These are phyloP conservation scores for Penicillium sp. DNA, from an alignment of 2,329 filamentous ascomycete genomes.

Conservation along the genomic window DNA sequence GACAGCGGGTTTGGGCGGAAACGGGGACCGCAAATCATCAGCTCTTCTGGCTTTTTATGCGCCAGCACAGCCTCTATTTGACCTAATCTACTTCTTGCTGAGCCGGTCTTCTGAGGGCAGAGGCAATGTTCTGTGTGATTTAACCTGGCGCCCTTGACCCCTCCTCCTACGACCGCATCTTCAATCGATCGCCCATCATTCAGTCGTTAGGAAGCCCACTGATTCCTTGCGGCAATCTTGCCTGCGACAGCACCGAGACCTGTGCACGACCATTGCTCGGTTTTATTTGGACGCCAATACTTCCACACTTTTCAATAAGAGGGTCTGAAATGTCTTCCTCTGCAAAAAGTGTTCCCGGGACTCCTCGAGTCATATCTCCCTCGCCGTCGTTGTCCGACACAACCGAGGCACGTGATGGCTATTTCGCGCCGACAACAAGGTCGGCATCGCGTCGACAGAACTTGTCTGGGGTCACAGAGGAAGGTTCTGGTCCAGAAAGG, in stretches of 20 bases:
- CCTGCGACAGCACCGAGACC: slow-evolving; percentile 25
- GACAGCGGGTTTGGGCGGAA: slow-evolving; percentile 26
- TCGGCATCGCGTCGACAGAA: slow-evolving; percentile 66
- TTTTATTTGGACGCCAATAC: slow-evolving; percentile 38
- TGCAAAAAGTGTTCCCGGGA: slow-evolving; percentile 68
- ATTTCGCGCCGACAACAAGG: slow-evolving; percentile 76
- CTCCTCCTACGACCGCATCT: slow-evolving; percentile 7
- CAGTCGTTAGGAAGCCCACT: slow-evolving; percentile 31
- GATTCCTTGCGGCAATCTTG: slow-evolving; percentile 29
- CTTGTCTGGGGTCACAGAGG: slow-evolving; percentile 52
- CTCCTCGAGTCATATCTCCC: slow-evolving; percentile 86
- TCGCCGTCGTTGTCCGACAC: slow-evolving; percentile 70
- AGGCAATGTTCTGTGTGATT: slow-evolving; percentile 12
- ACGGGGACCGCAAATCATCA: slow-evolving; percentile 20
- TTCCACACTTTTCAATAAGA: slow-evolving; percentile 53
- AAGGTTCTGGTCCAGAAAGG: slow-evolving; percentile 49
- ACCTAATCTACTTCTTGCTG: slow-evolving; percentile 5
- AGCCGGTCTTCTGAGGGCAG: background rate
- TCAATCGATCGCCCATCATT: slow-evolving; percentile 41
- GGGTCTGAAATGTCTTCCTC: slow-evolving; percentile 46
- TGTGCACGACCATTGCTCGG: slow-evolving; percentile 31
- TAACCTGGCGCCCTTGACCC: slow-evolving; percentile 7
- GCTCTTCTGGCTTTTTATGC: slow-evolving; percentile 15
- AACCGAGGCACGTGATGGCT: slow-evolving; percentile 58
- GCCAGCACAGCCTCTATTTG: slow-evolving; percentile 13